Conservation (phyloP, 1,284 basidiomycete genomes). For the Trametes hirsuta region DNA sequence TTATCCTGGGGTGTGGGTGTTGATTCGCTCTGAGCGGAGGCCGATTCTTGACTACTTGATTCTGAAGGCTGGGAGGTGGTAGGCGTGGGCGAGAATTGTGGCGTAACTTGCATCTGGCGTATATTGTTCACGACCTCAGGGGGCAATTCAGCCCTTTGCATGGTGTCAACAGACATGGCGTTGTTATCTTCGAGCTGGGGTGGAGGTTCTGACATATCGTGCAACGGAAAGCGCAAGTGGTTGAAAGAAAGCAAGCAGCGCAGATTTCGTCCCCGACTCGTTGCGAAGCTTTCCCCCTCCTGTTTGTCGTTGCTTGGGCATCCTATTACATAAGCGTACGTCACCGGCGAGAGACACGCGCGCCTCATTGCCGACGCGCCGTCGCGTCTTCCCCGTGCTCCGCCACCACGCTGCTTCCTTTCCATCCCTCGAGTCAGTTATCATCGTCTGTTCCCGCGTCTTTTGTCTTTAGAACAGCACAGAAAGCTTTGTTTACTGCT, state of each 20-base stretch:
- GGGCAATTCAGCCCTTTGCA: conserved; percentile 41
- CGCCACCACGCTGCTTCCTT: neutral
- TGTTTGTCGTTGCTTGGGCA: conserved; percentile 14
- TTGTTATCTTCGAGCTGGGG: conserved; percentile 11
- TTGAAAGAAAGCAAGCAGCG: conserved; percentile 3
- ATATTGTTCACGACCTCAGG: conserved; percentile 45
- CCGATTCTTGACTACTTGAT: conserved; percentile 29
- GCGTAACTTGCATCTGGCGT: conserved; percentile 35
- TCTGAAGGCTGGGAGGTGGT: conserved; percentile 26
- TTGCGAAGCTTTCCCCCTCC: neutral
- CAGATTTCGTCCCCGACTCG: neutral
- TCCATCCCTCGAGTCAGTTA: neutral
- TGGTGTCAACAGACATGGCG: conserved; percentile 7
- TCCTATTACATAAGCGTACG: neutral
- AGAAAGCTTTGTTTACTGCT: neutral
- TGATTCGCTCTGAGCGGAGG: conserved; percentile 21
- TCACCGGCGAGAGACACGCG: neutral
- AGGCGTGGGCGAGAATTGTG: conserved; percentile 8
- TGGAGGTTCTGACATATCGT: conserved; percentile 28
- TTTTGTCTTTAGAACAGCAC: too few relatives aligned
- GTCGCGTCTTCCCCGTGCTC: neutral
- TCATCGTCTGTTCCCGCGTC: too few relatives aligned
- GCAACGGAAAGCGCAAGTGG: neutral
- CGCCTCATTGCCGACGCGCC: neutral
- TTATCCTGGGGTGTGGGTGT: conserved; percentile 42